phyloP scores from a whole-genome alignment of 2,329 filamentous ascomycete genomes.

The Aspergillus amoenus region DNA sequence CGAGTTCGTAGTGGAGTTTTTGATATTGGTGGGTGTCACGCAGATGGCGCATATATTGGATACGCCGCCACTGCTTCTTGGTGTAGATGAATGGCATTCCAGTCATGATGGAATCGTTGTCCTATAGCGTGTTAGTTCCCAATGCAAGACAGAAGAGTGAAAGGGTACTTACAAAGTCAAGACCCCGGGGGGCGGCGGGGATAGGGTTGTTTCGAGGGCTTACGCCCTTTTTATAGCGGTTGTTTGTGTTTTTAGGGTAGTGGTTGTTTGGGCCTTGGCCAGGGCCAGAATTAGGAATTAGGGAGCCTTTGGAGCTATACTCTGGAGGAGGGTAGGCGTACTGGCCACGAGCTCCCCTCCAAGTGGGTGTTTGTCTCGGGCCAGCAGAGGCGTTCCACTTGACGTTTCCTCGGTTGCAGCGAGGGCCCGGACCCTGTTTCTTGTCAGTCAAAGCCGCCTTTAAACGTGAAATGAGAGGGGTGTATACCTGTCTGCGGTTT shows the following conservation, averaged over 20 bases:
- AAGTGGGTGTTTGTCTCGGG: neutral
- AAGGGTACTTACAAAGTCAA: neutral
- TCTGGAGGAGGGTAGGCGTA: neutral
- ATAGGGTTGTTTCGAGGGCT: no score
- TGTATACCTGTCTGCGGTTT: neutral
- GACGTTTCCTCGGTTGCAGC: neutral
- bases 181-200: no score
- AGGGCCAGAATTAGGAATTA: no score
- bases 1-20: neutral
- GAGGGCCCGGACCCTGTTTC: neutral
- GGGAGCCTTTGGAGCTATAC: no score
- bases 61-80: neutral
- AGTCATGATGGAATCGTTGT: neutral
- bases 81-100: neutral
- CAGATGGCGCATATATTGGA: neutral
- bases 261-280: no score
- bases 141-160: neutral
- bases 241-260: no score
- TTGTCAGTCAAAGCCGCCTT: neutral
- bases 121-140: neutral
- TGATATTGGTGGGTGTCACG: neutral
- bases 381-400: neutral
- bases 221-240: no score
- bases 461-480: neutral
- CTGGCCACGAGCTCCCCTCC: neutral